Base-by-base conservation (phyloP, 495 filamentous ascomycete species). In the Alectoria sarmentosa region DNA sequence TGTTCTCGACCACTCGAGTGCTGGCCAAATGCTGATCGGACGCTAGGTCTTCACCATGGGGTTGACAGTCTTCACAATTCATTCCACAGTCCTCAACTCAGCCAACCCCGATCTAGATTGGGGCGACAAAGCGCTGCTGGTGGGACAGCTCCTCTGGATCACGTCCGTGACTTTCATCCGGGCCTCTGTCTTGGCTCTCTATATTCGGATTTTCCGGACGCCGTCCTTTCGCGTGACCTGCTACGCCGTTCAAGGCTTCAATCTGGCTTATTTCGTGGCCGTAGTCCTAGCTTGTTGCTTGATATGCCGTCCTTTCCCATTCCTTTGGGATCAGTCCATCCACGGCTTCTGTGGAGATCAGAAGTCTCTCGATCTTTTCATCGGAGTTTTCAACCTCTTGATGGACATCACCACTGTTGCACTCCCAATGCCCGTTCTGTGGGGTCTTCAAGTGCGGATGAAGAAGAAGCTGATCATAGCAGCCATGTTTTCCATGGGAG, bases 351-450 rank as follows among this genome's bases (percentile, higher is more conserved):
- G 76, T 59, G 65, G 73, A 32, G 57, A 76, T 36, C 73, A 76
- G 42, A 65, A 65, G 21, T 54, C 58, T 4, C 68, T 76, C 19
- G 75, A 76, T 42, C 69, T 73, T 10, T 69, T 61, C 38, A 68
- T 76, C 1, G 75, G 68, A 21, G 67, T 73, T 1, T 62, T 70
- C 39, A 69, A 78, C 62, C 66, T 76, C 21, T 9, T 75, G 8
- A 71, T 73, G 11, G 78, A 80, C 58, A 54, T 79, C 42, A 54
- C 72, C 62, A 73, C 77, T 41, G 71, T 77, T 37, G 62, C 71
- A 6, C 68, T 78, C 62, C 80, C 76, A 23, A 70, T 83, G 70
- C 80, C 75, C 23, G 69, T 78, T 42, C 68, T 79, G 30, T 76
- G 76, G 77, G 61, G 71, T 58, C 71, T 75, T 66, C 74, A 75